phyloP scores from a whole-genome alignment of 2,329 filamentous ascomycete species.

The Cytospora leucostoma region DNA sequence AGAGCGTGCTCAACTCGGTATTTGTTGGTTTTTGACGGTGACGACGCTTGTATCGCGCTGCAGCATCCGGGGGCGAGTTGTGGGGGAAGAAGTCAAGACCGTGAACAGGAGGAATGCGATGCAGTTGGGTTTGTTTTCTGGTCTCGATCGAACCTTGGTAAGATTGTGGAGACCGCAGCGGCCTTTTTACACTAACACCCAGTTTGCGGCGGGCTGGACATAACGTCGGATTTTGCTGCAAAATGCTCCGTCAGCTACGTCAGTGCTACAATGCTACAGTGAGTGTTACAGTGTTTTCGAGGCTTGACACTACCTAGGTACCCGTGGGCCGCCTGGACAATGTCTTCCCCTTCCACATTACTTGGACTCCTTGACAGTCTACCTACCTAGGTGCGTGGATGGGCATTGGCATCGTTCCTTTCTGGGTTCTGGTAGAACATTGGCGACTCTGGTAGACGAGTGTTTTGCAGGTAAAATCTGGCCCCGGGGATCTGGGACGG shows the following conservation, averaged over 20 bases:
- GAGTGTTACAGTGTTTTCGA: not conserved
- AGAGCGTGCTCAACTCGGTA: not conserved
- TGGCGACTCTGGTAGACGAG: not conserved
- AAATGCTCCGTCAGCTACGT: constrained; percentile 21
- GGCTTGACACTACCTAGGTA: not conserved
- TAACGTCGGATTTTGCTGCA: constrained; percentile 8
- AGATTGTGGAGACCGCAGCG: not conserved
- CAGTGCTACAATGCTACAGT: constrained; percentile 6
- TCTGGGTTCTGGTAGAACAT: not conserved
- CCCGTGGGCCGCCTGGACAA: not conserved
- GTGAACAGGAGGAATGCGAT: constrained; percentile 12
- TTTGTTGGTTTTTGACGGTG: not conserved
- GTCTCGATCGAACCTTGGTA: constrained; percentile 9
- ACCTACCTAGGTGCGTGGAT: too few relatives aligned
- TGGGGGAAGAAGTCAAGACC: not conserved
- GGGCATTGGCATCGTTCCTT: too few relatives aligned
- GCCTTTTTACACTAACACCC: constrained; percentile 4
- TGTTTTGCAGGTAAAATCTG: not conserved
- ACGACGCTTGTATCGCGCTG: not conserved
- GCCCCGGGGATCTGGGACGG: not conserved
- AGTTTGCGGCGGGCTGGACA: constrained; percentile 14
- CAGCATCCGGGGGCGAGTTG: not conserved
- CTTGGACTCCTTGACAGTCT: too few relatives aligned
- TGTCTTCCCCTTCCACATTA: too few relatives aligned
- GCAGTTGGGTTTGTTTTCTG: not conserved